Evolutionary conservation across 805 yeast species (phyloP).

Genomic region (Lachancea cidri): DNA sequence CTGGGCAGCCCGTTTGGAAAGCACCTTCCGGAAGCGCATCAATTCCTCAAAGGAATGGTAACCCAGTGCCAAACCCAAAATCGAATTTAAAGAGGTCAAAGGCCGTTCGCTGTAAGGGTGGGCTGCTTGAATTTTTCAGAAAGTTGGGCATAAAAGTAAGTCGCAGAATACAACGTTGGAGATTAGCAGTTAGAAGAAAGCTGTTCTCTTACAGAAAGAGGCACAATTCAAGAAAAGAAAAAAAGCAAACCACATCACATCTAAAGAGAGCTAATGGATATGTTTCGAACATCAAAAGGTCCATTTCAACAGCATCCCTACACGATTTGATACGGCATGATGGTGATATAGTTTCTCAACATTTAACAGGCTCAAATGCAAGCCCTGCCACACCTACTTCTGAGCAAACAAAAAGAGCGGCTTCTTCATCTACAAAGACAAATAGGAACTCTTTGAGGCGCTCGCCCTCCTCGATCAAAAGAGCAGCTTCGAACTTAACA

Average conservation of each 20-base stretch:
- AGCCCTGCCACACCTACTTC: background rate
- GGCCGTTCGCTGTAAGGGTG: constrained; percentile 37
- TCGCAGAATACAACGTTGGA: constrained; percentile 24
- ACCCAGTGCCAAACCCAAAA: constrained; percentile 3
- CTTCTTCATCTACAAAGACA: constrained; percentile 1
- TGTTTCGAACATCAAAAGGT: constrained; percentile 27
- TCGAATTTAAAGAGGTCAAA: constrained; percentile 31
- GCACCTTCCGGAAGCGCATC: background rate
- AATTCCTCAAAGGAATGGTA: background rate
- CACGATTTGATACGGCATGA: background rate
- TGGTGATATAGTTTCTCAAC: background rate
- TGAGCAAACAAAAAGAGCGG: background rate
- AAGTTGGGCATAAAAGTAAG: constrained; percentile 24
- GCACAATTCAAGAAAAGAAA: constrained; percentile 10
- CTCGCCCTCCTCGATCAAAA: constrained; percentile 33
- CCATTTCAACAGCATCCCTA: constrained; percentile 9
- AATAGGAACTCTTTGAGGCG: constrained; percentile 23
- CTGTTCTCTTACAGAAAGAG: constrained; percentile 14
- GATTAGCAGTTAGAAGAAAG: constrained; percentile 25
- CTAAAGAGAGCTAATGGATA: constrained; percentile 27
- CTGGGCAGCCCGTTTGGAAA: background rate
- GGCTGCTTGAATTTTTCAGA: constrained; percentile 32
- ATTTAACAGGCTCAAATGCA: background rate
- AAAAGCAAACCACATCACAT: constrained; percentile 23
- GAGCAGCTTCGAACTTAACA: constrained; percentile 33